phyloP scores from a whole-genome alignment of 2,329 filamentous ascomycete genomes.

The Pseudogymnoascus destructans region DNA sequence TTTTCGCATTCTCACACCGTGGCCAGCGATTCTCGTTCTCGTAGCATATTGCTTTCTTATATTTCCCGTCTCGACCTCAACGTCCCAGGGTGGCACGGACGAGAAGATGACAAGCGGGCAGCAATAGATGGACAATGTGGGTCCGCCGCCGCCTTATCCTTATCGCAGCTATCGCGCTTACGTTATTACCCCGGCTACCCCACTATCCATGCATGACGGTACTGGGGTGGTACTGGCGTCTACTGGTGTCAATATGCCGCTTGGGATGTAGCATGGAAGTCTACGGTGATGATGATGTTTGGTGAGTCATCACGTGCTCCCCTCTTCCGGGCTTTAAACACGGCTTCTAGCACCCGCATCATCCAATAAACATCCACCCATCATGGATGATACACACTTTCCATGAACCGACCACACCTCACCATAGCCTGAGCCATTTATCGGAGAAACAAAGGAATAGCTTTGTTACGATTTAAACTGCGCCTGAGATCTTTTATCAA shows the following conservation, averaged over 20 bases:
- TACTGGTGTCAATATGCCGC: neutral
- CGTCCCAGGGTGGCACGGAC: neutral
- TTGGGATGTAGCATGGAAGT: neutral
- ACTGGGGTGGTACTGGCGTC: constrained; percentile 5
- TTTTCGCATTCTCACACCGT: too few species aligned
- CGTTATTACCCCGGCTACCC: neutral
- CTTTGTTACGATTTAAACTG: neutral
- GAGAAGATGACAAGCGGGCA: neutral
- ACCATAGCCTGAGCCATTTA: constrained; percentile 7
- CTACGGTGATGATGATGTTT: neutral
- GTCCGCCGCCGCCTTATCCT: neutral
- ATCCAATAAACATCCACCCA: constrained; percentile 1
- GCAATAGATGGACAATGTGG: neutral
- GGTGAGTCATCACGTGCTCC: neutral
- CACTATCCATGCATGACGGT: neutral
- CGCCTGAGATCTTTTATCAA: neutral
- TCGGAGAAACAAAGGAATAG: neutral
- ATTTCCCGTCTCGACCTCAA: neutral
- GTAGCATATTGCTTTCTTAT: neutral
- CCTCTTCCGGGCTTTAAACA: neutral
- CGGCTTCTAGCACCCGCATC: neutral
- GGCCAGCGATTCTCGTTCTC: neutral
- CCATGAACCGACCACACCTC: constrained; percentile 2
- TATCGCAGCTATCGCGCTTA: neutral
- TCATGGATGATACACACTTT: constrained; percentile 7